Evolutionary conservation across 2,329 filamentous ascomycete species (phyloP).

Genomic region (Verruconis gallopava): DNA sequence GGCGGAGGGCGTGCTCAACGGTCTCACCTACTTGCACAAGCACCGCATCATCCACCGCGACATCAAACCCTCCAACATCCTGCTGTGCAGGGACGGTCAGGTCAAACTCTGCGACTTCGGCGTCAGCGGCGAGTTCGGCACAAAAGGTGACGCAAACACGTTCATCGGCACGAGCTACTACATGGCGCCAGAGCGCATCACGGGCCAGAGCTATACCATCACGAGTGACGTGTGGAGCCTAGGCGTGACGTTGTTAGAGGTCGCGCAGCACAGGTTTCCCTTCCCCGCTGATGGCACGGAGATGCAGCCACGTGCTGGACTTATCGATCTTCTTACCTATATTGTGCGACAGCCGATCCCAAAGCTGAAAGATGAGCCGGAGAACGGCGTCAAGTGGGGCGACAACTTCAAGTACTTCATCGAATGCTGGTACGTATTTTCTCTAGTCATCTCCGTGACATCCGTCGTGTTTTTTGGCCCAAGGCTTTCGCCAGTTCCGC

Average conservation of each 20-base stretch:
- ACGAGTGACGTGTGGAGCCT: constrained; percentile 98
- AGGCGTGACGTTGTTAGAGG: constrained; percentile 92
- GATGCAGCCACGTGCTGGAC: constrained; percentile 80
- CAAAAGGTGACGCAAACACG: constrained; percentile 95
- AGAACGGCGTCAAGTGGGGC: constrained; percentile 83
- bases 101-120: constrained; percentile 98
- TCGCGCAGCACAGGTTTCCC: constrained; percentile 96
- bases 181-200: constrained; percentile 97
- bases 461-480: no score
- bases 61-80: constrained; percentile 96
- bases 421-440: constrained; percentile 73
- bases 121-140: constrained; percentile 94
- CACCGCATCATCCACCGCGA: constrained; percentile 97
- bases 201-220: constrained; percentile 94
- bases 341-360: constrained; percentile 94
- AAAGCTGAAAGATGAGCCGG: constrained; percentile 87
- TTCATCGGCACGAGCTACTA: constrained; percentile 99
- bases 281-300: constrained; percentile 95
- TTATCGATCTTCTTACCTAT: constrained; percentile 93
- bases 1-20: constrained; percentile 85
- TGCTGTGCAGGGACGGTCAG: constrained; percentile 80
- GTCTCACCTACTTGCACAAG: constrained; percentile 86
- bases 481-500: background rate
- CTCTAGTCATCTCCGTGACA: no score
- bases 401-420: constrained; percentile 99